A percentile compares a stretch with the other conserved stretches of the same genome.
These are phyloP conservation scores for Dactylis glomerata DNA, from an alignment of 176 grass and related monocot species.

Conservation along the genomic window DNA sequence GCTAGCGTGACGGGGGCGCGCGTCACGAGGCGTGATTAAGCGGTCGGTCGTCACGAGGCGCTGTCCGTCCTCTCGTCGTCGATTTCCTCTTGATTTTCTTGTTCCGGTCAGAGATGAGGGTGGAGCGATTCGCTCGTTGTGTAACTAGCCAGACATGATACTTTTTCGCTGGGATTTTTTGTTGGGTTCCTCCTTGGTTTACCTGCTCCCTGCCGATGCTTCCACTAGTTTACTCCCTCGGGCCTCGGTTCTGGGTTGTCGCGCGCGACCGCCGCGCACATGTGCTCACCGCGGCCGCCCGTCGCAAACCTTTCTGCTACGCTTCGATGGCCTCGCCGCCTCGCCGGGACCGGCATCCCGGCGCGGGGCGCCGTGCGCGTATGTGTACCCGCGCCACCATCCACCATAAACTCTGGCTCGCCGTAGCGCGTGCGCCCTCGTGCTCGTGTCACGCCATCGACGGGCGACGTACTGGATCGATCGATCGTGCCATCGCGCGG, in stretches of 20 bases:
- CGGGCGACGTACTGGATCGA: background rate
- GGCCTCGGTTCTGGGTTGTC: background rate
- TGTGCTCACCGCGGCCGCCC: background rate
- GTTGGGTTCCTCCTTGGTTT: constrained; percentile 39
- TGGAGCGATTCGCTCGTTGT: constrained; percentile 10
- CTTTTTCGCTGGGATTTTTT: constrained; percentile 8
- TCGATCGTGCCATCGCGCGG: background rate
- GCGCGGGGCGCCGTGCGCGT: background rate
- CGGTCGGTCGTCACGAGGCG: constrained; percentile 36
- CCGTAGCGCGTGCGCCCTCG: background rate
- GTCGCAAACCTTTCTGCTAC: background rate
- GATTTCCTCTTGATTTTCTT: background rate
- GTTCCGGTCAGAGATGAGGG: constrained; percentile 8
- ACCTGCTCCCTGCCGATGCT: background rate
- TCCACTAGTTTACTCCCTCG: background rate
- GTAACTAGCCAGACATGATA: constrained; percentile 23
- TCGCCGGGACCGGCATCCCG: background rate
- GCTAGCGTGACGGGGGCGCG: constrained; percentile 1
- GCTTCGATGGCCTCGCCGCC: background rate
- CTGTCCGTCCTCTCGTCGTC: constrained; percentile 27
- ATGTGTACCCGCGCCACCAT: background rate
- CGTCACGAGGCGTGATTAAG: background rate
- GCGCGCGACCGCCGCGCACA: background rate
- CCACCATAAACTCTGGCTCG: background rate
- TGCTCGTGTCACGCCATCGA: background rate